Percentiles rank a stretch among this genome's conserved stretches.
These are phyloP conservation scores for Effrenium voratum DNA, from an alignment of 73 alveolate genomes.

Conservation along the genomic window DNA sequence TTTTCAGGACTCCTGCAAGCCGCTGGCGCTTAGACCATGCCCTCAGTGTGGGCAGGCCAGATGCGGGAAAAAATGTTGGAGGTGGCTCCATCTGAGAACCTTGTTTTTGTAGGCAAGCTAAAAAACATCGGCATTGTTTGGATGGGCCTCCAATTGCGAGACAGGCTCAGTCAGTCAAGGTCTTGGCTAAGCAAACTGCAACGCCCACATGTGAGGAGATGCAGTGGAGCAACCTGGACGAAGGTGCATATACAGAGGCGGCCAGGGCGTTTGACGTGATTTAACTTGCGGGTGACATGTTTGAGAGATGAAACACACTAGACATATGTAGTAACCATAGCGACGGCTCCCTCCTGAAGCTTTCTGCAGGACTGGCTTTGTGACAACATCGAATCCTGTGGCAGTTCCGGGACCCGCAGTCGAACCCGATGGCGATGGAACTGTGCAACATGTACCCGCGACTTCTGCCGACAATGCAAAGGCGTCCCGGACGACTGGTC, in stretches of 20 bases:
- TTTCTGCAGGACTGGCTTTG: constrained; percentile 7
- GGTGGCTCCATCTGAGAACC: not conserved
- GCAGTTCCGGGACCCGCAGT: not conserved
- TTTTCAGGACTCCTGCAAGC: too few species aligned
- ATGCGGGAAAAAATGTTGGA: not conserved
- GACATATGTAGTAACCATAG: too few species aligned
- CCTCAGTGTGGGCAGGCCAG: not conserved
- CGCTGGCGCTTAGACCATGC: not conserved
- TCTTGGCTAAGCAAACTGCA: too few species aligned
- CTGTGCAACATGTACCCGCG: constrained; percentile 2
- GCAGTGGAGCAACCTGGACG: constrained; percentile 13
- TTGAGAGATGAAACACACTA: too few species aligned
- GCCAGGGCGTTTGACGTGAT: too few species aligned
- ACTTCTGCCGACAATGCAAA: not conserved
- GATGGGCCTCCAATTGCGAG: too few species aligned
- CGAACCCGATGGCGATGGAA: constrained; percentile 6
- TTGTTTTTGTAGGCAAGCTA: too few species aligned
- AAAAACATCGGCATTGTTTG: too few species aligned
- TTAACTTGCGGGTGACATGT: too few species aligned
- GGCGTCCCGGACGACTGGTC: not conserved
- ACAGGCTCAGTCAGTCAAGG: too few species aligned
- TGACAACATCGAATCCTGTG: not conserved
- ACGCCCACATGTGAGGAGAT: too few species aligned
- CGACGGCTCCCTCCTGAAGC: not conserved
- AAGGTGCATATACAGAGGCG: not conserved